Percentiles rank a stretch among this genome's conserved stretches.
These are phyloP conservation scores for Scenedesmus sp. DNA, from an alignment of 163 green algal genomes.

Conservation along the genomic window DNA sequence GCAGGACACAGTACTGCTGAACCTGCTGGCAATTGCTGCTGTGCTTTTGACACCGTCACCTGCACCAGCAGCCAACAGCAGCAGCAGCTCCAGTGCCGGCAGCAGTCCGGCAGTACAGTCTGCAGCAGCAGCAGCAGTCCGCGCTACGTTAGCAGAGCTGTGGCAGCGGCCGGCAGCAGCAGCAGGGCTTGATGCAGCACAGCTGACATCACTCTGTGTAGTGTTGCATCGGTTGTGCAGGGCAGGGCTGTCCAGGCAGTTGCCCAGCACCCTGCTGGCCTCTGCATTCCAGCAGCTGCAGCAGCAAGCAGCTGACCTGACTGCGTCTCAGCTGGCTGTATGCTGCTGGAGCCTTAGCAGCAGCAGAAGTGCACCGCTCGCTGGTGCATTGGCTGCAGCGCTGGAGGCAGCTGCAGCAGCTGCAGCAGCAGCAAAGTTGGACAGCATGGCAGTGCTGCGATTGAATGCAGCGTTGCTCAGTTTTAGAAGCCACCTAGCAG, in stretches of 20 bases:
- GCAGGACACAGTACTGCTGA: constrained; percentile 29
- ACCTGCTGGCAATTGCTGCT: constrained; percentile 26
- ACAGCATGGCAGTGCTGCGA: neutral
- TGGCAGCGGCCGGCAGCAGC: constrained; percentile 35
- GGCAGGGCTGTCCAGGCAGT: neutral
- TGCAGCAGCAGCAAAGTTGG: neutral
- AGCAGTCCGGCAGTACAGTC: neutral
- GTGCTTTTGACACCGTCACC: constrained; percentile 13
- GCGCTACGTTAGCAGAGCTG: neutral
- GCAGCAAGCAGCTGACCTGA: neutral
- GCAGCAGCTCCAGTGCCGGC: constrained; percentile 11
- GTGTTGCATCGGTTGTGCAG: constrained; percentile 20
- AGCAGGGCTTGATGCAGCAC: neutral
- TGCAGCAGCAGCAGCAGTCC: constrained; percentile 31
- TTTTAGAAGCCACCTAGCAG: neutral
- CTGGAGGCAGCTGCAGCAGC: constrained; percentile 2
- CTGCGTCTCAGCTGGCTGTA: constrained; percentile 27
- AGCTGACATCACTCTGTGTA: constrained; percentile 39
- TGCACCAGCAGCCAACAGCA: neutral
- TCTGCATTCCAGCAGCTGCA: constrained; percentile 28
- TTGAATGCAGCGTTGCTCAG: neutral
- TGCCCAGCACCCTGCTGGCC: neutral
- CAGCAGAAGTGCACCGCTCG: neutral
- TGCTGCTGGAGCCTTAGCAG: constrained; percentile 35
- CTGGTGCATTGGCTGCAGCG: neutral